Conservation (phyloP, 495 filamentous ascomycete species). For the Lophiostoma macrostomum region DNA sequence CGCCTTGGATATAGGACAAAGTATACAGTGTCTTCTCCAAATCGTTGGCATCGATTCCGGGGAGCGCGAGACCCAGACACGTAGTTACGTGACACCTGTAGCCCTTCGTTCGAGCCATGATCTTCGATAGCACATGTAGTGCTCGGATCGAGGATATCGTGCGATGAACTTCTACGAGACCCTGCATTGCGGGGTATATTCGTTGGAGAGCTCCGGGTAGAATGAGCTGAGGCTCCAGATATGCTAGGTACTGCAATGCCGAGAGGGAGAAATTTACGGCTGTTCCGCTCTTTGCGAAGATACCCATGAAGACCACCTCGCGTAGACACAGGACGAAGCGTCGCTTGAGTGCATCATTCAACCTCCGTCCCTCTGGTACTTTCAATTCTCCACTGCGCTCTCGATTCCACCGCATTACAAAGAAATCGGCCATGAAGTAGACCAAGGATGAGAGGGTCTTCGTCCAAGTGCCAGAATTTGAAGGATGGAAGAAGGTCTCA, state of each 20-base stretch:
- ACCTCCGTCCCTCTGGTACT: conserved; percentile 69
- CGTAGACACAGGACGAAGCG: conserved; percentile 87
- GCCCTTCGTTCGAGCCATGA: conserved; percentile 86
- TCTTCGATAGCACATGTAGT: conserved; percentile 80
- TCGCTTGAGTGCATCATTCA: conserved; percentile 75
- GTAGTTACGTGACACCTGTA: conserved; percentile 95
- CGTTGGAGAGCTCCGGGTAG: conserved; percentile 90
- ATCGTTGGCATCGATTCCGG: conserved; percentile 97
- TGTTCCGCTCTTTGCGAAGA: conserved; percentile 89
- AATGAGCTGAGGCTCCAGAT: conserved; percentile 87
- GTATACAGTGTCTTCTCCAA: conserved; percentile 94
- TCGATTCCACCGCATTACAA: conserved; percentile 96
- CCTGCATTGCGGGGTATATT: conserved; percentile 95
- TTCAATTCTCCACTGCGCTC: conserved; percentile 91
- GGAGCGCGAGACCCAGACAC: conserved; percentile 82
- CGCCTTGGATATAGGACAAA: conserved; percentile 87
- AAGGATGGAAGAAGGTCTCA: conserved; percentile 98
- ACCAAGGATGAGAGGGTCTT: conserved; percentile 85
- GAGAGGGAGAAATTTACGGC: conserved; percentile 89
- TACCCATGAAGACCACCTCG: conserved; percentile 97
- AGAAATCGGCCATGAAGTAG: conserved; percentile 92
- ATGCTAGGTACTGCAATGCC: conserved; percentile 82
- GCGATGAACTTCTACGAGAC: conserved; percentile 93
- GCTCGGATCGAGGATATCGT: conserved; percentile 91
- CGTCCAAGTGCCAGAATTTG: conserved; percentile 92